Conservation (phyloP, 2,329 filamentous ascomycete genomes). For the Falciphora oryzae region DNA sequence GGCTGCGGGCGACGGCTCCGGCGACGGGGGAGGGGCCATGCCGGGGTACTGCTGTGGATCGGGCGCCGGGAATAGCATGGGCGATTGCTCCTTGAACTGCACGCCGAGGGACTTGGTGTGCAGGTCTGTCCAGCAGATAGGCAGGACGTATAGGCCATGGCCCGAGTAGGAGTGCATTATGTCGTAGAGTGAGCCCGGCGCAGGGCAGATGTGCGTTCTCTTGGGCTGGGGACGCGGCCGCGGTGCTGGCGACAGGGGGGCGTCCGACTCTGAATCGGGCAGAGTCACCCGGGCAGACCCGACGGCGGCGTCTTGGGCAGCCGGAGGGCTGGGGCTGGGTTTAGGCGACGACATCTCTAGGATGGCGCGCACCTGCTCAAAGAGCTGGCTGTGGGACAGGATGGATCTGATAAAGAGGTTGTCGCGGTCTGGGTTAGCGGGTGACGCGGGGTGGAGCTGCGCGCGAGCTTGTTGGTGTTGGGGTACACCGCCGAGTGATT, state of each 20-base stretch:
- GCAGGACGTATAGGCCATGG: constrained; percentile 42
- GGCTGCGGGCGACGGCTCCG: constrained; percentile 34
- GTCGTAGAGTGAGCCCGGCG: constrained; percentile 45
- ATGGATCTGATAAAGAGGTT: constrained; percentile 18
- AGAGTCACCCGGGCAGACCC: background rate
- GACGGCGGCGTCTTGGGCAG: background rate
- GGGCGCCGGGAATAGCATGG: background rate
- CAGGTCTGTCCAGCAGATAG: constrained; percentile 50
- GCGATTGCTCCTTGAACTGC: constrained; percentile 5
- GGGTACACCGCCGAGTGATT: background rate
- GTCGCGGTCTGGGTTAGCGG: background rate
- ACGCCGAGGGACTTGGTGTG: constrained; percentile 28
- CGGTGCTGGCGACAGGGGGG: constrained; percentile 5
- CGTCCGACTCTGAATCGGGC: constrained; percentile 10
- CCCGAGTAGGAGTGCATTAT: constrained; percentile 44
- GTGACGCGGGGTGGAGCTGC: background rate
- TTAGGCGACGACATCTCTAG: constrained; percentile 19
- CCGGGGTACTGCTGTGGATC: constrained; percentile 9
- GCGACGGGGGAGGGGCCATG: constrained; percentile 14
- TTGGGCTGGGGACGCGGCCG: background rate
- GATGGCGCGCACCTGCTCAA: constrained; percentile 22
- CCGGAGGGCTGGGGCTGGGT: constrained; percentile 11
- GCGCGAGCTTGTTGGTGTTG: background rate
- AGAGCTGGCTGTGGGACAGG: constrained; percentile 19
- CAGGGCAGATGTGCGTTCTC: constrained; percentile 31